Conservation (phyloP, 176 grass and related monocot genomes). For the Carex scoparia region DNA sequence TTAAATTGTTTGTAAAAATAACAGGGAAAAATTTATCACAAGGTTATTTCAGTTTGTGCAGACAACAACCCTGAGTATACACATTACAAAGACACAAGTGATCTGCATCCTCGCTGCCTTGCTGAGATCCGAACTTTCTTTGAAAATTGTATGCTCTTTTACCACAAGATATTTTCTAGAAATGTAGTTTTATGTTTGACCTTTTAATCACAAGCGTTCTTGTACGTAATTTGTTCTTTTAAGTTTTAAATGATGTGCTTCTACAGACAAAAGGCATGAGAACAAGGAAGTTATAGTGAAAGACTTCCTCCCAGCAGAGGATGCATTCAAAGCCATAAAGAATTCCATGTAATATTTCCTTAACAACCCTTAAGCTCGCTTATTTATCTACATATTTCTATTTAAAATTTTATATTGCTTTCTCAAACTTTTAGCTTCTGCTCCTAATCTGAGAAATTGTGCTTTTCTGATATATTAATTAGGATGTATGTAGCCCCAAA, state of each 20-base stretch:
- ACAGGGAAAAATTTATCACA: slow-evolving; percentile 87
- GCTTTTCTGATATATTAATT: too few species aligned
- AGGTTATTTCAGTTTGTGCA: slow-evolving; percentile 94
- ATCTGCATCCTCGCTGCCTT: slow-evolving; percentile 65
- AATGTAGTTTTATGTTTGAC: slow-evolving; percentile 14
- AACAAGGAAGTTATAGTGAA: slow-evolving; percentile 89
- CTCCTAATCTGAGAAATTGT: too few species aligned
- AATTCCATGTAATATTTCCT: slow-evolving; percentile 50
- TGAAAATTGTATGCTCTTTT: slow-evolving; percentile 65
- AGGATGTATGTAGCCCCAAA: too few species aligned
- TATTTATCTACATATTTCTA: too few species aligned
- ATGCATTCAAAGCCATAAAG: slow-evolving; percentile 62
- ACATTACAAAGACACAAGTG: slow-evolving; percentile 82
- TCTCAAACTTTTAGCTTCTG: too few species aligned
- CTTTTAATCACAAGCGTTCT: not conserved
- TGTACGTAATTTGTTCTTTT: not conserved
- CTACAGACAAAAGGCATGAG: slow-evolving; percentile 86
- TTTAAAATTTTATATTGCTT: too few species aligned
- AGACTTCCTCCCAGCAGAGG: slow-evolving; percentile 83
- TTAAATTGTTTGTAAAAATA: not conserved
- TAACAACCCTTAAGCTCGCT: too few species aligned
- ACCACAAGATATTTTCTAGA: slow-evolving; percentile 4
- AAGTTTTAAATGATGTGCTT: not conserved
- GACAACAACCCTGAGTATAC: slow-evolving; percentile 67
- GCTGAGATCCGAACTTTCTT: slow-evolving; percentile 84